Percentiles rank a stretch among this genome's conserved stretches.
These are phyloP conservation scores for Crithidia thermophila DNA, from an alignment of 208 protist species.

Conservation along the genomic window DNA sequence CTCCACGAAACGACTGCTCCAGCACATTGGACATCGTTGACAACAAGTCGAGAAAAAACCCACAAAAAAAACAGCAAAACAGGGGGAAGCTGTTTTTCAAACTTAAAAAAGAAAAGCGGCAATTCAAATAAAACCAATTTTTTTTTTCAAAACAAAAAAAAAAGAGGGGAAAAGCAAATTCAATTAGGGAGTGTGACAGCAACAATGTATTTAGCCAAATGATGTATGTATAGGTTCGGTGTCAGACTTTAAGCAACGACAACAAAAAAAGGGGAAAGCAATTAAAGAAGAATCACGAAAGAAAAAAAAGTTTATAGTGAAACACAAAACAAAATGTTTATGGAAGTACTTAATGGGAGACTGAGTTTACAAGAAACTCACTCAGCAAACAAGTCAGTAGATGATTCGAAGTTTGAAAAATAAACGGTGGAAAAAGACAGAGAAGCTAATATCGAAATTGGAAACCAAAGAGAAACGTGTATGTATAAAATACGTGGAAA, in stretches of 20 bases:
- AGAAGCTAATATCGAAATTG: not conserved
- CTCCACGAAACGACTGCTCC: not conserved
- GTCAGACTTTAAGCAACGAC: not conserved
- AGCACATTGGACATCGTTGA: not conserved
- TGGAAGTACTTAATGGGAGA: constrained; percentile 1
- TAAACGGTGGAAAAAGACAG: not conserved
- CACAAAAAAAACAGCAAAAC: not conserved
- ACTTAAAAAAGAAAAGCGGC: not conserved
- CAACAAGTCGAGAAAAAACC: not conserved
- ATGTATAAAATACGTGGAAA: not conserved
- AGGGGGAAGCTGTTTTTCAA: too few species aligned
- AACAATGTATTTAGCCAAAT: not conserved
- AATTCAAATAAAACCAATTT: not conserved
- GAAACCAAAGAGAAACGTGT: not conserved
- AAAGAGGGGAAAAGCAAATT: not conserved
- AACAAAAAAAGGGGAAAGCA: constrained; percentile 10
- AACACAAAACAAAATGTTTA: not conserved
- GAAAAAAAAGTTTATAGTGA: not conserved
- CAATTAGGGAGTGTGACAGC: not conserved
- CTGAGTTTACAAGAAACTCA: too few species aligned
- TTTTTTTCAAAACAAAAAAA: not conserved
- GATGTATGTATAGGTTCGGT: not conserved
- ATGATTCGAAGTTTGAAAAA: not conserved
- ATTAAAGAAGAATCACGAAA: not conserved
- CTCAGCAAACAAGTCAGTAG: not conserved